These are phyloP conservation scores for Calocybe cyanea DNA, from an alignment of 768 basidiomycete species.

Conservation along the genomic window DNA sequence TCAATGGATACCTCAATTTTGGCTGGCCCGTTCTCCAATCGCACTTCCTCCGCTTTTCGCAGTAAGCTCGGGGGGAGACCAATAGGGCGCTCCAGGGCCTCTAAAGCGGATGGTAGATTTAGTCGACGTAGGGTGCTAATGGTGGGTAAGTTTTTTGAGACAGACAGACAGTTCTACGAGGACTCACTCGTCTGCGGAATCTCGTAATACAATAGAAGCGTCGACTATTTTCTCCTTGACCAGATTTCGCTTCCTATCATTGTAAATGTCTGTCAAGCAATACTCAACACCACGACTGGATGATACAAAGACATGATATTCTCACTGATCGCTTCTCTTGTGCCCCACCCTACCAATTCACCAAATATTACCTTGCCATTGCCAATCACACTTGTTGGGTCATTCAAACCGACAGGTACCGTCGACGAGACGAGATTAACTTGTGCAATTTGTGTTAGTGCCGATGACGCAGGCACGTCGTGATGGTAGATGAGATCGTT, in stretches of 20 bases:
- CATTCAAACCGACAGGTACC: constrained; percentile 50
- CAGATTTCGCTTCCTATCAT: constrained; percentile 71
- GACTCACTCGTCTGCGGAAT: constrained; percentile 56
- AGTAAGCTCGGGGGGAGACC: constrained; percentile 87
- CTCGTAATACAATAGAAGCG: constrained; percentile 59
- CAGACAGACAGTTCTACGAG: not conserved
- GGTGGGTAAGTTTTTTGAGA: constrained; percentile 2
- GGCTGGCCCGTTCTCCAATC: constrained; percentile 69
- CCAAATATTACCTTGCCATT: constrained; percentile 63
- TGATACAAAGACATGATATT: constrained; percentile 4
- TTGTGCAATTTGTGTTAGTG: constrained; percentile 61
- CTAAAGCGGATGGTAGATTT: constrained; percentile 81
- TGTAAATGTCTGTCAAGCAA: constrained; percentile 66
- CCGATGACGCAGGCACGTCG: constrained; percentile 70
- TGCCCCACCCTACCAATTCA: constrained; percentile 82
- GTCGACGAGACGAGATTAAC: constrained; percentile 62
- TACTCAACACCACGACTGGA: not conserved
- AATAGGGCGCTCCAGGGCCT: constrained; percentile 82
- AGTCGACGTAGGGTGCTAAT: constrained; percentile 61
- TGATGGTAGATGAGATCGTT: constrained; percentile 96
- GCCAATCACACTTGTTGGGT: constrained; percentile 54
- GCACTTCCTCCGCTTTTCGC: constrained; percentile 81
- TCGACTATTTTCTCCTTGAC: constrained; percentile 65
- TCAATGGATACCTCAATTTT: constrained; percentile 70
- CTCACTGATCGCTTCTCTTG: constrained; percentile 82